These are phyloP conservation scores for Leccinum barrowsii DNA, from an alignment of 768 basidiomycete genomes.

Conservation along the genomic window DNA sequence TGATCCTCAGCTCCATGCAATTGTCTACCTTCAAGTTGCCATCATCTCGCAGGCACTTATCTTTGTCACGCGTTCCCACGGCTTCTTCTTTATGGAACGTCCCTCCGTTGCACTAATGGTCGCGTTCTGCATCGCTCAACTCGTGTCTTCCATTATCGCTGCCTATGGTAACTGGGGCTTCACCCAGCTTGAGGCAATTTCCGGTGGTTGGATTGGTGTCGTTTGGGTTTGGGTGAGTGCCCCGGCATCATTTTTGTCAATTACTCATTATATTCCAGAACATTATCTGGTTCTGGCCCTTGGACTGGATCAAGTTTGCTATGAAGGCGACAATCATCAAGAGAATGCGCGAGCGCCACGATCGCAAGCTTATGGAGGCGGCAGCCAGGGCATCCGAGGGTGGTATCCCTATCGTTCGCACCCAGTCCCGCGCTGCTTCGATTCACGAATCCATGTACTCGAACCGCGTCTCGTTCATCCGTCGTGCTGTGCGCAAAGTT, in stretches of 20 bases:
- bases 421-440: constrained; percentile 84
- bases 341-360: constrained; percentile 65
- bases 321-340: constrained; percentile 95
- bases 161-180: constrained; percentile 94
- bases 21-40: constrained; percentile 94
- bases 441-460: constrained; percentile 92
- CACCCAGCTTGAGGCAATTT: constrained; percentile 75
- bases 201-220: constrained; percentile 95
- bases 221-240: constrained; percentile 89
- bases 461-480: constrained; percentile 92
- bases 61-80: constrained; percentile 92
- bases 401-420: constrained; percentile 74
- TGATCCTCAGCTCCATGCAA: constrained; percentile 78
- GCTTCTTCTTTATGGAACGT: constrained; percentile 96
- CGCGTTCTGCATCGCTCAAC: constrained; percentile 92
- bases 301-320: constrained; percentile 93
- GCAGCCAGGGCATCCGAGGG: constrained; percentile 32
- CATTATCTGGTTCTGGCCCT: constrained; percentile 92
- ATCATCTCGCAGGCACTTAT: constrained; percentile 99
- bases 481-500: constrained; percentile 82
- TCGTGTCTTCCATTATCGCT: constrained; percentile 94
- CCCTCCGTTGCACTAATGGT: constrained; percentile 84
- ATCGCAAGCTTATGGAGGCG: constrained; percentile 39
- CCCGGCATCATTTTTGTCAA: not conserved
- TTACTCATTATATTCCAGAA: constrained; percentile 49